phyloP scores from a whole-genome alignment of 352 stramenopile species.

The Globisporangium alternatum region DNA sequence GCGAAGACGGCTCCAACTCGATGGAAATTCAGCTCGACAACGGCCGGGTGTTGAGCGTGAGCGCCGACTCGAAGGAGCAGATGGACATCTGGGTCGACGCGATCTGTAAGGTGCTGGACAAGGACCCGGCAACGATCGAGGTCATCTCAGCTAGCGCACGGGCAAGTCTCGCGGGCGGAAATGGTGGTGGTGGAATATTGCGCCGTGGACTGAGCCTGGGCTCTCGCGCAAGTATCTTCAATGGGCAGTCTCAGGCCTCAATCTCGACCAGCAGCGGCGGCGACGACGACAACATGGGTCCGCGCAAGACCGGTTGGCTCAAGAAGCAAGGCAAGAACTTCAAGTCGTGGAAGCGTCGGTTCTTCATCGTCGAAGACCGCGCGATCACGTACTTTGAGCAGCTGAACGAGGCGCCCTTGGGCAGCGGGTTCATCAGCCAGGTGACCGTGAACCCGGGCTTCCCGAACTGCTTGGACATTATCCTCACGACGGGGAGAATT shows the following conservation, averaged over 20 bases:
- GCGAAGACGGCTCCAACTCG: conserved; percentile 38
- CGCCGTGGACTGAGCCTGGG: conserved; percentile 10
- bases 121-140: conserved; percentile 24
- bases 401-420: conserved; percentile 48
- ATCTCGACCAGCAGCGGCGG: conserved; percentile 1
- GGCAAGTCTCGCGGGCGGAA: not conserved
- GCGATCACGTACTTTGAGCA: conserved; percentile 63
- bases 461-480: conserved; percentile 69
- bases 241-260: not conserved
- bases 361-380: conserved; percentile 64
- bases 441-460: conserved; percentile 43
- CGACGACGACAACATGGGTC: not conserved
- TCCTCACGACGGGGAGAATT: conserved; percentile 49
- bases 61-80: conserved; percentile 47
- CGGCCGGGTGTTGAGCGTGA: conserved; percentile 60
- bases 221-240: not conserved
- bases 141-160: conserved; percentile 7
- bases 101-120: conserved; percentile 54
- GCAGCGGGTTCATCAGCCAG: conserved; percentile 49
- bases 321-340: conserved; percentile 71
- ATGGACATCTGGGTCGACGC: conserved; percentile 62
- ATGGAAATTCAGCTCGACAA: conserved; percentile 69
- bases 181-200: not conserved
- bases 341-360: conserved; percentile 76
- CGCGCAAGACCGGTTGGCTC: conserved; percentile 69